A percentile compares a stretch with the other conserved stretches of the same genome.
Evolutionary conservation across 306 rosid genomes (phyloP).

Genomic region (Corylus heterophylla): DNA sequence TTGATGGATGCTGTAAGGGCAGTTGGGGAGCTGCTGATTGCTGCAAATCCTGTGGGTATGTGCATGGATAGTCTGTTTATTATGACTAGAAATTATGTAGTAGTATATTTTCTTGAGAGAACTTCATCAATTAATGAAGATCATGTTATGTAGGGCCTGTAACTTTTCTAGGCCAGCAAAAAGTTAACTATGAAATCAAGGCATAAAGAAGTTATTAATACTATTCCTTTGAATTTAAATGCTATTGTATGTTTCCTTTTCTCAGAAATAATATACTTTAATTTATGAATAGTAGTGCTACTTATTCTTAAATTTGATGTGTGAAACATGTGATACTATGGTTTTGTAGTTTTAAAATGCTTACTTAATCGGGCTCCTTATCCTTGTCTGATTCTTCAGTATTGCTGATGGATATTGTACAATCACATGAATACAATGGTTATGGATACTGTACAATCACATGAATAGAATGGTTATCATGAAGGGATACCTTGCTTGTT

Average conservation of each 20-base stretch:
- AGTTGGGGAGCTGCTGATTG: conserved; percentile 91
- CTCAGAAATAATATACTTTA: not conserved
- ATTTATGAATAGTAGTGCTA: not conserved
- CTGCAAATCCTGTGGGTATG: conserved; percentile 93
- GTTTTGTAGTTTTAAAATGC: not conserved
- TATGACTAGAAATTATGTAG: not conserved
- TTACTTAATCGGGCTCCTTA: not conserved
- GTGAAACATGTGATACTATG: not conserved
- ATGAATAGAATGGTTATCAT: not conserved
- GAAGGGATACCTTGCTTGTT: not conserved
- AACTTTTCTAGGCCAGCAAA: no score
- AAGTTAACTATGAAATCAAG: no score
- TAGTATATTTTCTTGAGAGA: not conserved
- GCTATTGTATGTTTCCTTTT: not conserved
- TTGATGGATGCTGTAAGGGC: conserved; percentile 79
- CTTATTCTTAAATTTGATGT: not conserved
- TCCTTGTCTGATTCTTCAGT: conserved; percentile 15
- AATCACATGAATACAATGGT: not conserved
- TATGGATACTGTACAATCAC: not conserved
- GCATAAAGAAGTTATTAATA: not conserved
- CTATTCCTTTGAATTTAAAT: not conserved
- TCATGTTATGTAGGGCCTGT: not conserved
- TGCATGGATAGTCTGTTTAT: not conserved
- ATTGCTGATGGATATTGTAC: conserved; percentile 20
- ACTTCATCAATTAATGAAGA: not conserved